phyloP scores from a whole-genome alignment of 2,329 filamentous ascomycete genomes.

The Alternaria triticina region DNA sequence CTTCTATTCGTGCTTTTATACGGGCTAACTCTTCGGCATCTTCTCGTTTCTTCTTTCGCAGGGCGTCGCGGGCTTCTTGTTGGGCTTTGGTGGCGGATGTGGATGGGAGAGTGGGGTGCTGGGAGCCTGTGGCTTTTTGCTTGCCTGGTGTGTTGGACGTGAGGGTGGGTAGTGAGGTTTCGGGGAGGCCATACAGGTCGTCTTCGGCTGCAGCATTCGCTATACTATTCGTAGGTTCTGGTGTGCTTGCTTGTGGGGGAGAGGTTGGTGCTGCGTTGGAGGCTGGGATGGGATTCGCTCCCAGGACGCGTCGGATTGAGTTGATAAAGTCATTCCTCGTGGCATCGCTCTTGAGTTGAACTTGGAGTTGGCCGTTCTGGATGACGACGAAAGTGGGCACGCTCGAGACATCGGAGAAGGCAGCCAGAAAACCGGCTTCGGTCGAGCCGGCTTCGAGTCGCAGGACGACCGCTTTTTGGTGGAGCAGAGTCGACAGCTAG shows the following conservation, averaged over 20 bases:
- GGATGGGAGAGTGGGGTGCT: slow-evolving; percentile 42
- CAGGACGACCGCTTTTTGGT: slow-evolving; percentile 70
- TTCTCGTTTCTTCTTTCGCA: slow-evolving; percentile 68
- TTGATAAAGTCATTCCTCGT: slow-evolving; percentile 70
- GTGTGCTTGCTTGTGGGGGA: slow-evolving; percentile 17
- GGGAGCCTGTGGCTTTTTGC: slow-evolving; percentile 49
- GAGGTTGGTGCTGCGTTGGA: slow-evolving; percentile 18
- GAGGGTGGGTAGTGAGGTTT: slow-evolving; percentile 5
- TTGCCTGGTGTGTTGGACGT: slow-evolving; percentile 43
- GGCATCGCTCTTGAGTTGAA: slow-evolving; percentile 73
- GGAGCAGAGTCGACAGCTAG: slow-evolving; percentile 58
- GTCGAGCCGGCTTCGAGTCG: slow-evolving; percentile 74
- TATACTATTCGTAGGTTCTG: slow-evolving; percentile 2
- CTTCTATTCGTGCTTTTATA: slow-evolving; percentile 76
- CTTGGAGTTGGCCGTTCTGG: slow-evolving; percentile 77
- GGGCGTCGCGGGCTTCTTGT: slow-evolving; percentile 51
- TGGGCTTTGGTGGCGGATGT: slow-evolving; percentile 46
- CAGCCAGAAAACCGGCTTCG: slow-evolving; percentile 81
- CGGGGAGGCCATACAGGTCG: slow-evolving; percentile 8
- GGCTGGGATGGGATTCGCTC: slow-evolving; percentile 37
- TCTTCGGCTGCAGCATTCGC: slow-evolving; percentile 6
- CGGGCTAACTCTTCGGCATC: slow-evolving; percentile 72
- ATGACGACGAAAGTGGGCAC: slow-evolving; percentile 83
- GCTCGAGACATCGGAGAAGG: slow-evolving; percentile 80
- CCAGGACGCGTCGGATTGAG: slow-evolving; percentile 55